Evolutionary conservation across 2,329 filamentous ascomycete species (phyloP), one percentile per base, ranked within the genome.

Genomic region (Botrytis hyacinthi): DNA sequence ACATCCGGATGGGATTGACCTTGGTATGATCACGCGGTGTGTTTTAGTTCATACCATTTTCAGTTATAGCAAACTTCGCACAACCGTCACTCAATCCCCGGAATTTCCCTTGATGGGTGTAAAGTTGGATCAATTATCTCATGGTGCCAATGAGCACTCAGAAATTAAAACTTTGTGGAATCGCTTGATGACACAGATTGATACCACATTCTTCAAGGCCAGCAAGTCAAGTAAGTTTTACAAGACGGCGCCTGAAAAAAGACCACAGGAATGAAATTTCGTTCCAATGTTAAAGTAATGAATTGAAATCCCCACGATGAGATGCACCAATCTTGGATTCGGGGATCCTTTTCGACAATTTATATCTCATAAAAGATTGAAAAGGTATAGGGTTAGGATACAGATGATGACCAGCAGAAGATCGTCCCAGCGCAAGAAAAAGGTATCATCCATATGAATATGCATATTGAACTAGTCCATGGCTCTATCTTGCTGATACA

Each of bases 11-110:
- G 71, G 71, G 16, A 61, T 73, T 61, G 51, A 69, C 35, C 51
- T 73, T 6, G 71, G 71, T 69, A 18, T 69, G 6, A 48, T 51
- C 35, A 73, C 63, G 26, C 51, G 63, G 26, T 73, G 63, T 60
- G 42, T 59, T 46, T 61, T 73, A 29, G 8, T 69, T 18, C 71
- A 73, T 20, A 61, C 63, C 2, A 32, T 73, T 16, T 48, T 37
- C n/a, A 61, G 63, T 32, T 32, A 42, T 51, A 22, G 51, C 48
- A 42, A 37, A n/a, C 48, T 37, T 35, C 51, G 42, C 9, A 46
- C 63, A n/a, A 48, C 32, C 8, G 46, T 60, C 22, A 73, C 71
- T 32, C 29, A 48, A 40, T 73, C 71, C 2, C 71, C 71, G 10
- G 51, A 69, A 62, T 73, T 69, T 16, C 71, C 40, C 8, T 57